A percentile compares a stretch with the other conserved stretches of the same genome.
Evolutionary conservation across 2,329 filamentous ascomycete genomes (phyloP).

Genomic region (Bimuria novae-zelandiae): DNA sequence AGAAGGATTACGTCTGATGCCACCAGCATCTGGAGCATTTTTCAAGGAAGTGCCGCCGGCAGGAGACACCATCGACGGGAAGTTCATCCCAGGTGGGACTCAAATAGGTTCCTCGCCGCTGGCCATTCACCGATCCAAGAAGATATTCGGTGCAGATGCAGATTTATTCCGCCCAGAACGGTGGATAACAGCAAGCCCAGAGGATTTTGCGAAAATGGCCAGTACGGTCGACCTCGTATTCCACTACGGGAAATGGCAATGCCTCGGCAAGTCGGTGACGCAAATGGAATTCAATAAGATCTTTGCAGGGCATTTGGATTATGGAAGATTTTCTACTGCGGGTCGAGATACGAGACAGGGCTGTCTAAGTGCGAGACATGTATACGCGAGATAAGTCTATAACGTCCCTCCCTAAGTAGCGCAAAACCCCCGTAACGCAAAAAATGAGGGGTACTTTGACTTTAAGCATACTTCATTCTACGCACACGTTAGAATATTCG

Average conservation of each 20-base stretch:
- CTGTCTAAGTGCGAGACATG: too few relatives aligned
- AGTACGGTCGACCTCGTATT: conserved; percentile 18
- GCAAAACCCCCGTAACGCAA: too few relatives aligned
- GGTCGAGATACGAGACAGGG: too few relatives aligned
- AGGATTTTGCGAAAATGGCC: conserved; percentile 26
- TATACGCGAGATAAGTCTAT: too few relatives aligned
- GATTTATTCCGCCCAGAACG: conserved; percentile 56
- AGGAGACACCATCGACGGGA: conserved; percentile 13
- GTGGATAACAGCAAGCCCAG: conserved; percentile 46
- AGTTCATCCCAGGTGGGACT: conserved; percentile 41
- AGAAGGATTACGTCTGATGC: conserved; percentile 37
- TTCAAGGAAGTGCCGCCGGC: conserved; percentile 12
- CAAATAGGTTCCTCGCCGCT: conserved; percentile 40
- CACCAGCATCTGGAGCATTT: conserved; percentile 10
- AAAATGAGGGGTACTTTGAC: too few relatives aligned
- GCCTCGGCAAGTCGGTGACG: conserved; percentile 22
- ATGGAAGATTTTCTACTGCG: too few relatives aligned
- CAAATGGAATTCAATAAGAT: conserved; percentile 30
- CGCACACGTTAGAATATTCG: too few relatives aligned
- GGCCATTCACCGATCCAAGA: conserved; percentile 39
- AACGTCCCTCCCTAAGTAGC: too few relatives aligned
- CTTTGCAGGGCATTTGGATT: too few relatives aligned
- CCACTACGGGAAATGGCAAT: conserved; percentile 19
- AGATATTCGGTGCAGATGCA: conserved; percentile 47
- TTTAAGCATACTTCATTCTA: too few relatives aligned